Evolutionary conservation across 345 rosid genomes (phyloP).

Genomic region (Noccaea caerulescens): DNA sequence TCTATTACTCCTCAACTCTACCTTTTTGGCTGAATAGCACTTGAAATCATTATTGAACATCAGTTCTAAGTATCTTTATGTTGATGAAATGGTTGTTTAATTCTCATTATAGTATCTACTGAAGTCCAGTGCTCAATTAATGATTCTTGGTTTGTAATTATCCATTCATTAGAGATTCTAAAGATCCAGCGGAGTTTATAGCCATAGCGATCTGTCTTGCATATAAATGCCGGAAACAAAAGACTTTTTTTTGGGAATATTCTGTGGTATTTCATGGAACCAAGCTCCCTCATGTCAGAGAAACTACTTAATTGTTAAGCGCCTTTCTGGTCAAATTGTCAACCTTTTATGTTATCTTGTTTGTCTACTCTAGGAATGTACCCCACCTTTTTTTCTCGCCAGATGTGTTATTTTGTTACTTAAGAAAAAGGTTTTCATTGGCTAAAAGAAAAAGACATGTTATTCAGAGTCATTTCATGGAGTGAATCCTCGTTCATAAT

Average conservation of each 20-base stretch:
- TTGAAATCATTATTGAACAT: constrained; percentile 25
- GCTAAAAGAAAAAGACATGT: constrained; percentile 9
- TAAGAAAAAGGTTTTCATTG: constrained; percentile 9
- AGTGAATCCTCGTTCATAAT: background rate
- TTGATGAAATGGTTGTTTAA: constrained; percentile 19
- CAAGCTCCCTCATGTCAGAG: constrained; percentile 19
- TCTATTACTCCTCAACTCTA: constrained; percentile 2
- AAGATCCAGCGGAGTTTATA: constrained; percentile 14
- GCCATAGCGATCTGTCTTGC: constrained; percentile 32
- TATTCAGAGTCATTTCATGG: constrained; percentile 25
- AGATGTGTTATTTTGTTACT: constrained; percentile 1
- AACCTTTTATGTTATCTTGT: constrained; percentile 29
- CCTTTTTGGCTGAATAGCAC: constrained; percentile 13
- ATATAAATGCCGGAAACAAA: background rate
- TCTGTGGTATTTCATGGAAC: constrained; percentile 17
- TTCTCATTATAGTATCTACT: constrained; percentile 16
- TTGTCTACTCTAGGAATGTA: constrained; percentile 14
- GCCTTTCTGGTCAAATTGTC: constrained; percentile 21
- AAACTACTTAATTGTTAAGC: constrained; percentile 16
- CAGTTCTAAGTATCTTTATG: constrained; percentile 15
- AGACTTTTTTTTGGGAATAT: background rate
- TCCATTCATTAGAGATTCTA: constrained; percentile 5
- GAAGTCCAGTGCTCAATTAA: constrained; percentile 22
- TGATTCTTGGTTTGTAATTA: constrained; percentile 15
- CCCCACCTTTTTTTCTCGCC: background rate